Conservation (phyloP, 1,139 yeast species). For the Blastobotrys petasosporus region DNA sequence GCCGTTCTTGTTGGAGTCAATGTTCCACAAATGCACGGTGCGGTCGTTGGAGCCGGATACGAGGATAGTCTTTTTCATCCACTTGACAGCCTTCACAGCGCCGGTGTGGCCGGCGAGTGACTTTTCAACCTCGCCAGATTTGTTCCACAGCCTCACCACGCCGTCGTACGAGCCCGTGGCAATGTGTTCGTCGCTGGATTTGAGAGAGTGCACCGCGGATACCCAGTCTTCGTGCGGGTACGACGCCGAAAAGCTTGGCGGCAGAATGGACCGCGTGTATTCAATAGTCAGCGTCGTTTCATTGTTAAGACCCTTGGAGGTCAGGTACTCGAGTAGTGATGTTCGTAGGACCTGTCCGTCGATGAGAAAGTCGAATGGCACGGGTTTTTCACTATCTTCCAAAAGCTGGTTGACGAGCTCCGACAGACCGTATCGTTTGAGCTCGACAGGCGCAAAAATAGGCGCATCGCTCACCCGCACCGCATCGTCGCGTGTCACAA, state of each 20-base stretch:
- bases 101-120: slow-evolving; percentile 86
- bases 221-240: slow-evolving; percentile 96
- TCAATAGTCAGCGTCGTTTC: slow-evolving; percentile 79
- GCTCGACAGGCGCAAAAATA: slow-evolving; percentile 68
- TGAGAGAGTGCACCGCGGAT: slow-evolving; percentile 56
- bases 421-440: slow-evolving; percentile 86
- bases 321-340: slow-evolving; percentile 73
- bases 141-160: slow-evolving; percentile 80
- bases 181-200: slow-evolving; percentile 39
- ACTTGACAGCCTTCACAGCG: slow-evolving; percentile 73
- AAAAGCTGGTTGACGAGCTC: slow-evolving; percentile 91
- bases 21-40: slow-evolving; percentile 82
- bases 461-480: slow-evolving; percentile 77
- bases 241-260: slow-evolving; percentile 86
- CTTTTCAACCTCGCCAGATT: slow-evolving; percentile 74
- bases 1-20: slow-evolving; percentile 49
- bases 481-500: slow-evolving; percentile 83
- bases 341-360: slow-evolving; percentile 57
- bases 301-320: slow-evolving; percentile 68
- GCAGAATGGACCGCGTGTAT: slow-evolving; percentile 86
- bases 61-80: slow-evolving; percentile 61
- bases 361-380: slow-evolving; percentile 89
- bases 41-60: slow-evolving; percentile 89
- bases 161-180: slow-evolving; percentile 94
- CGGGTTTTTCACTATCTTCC: slow-evolving; percentile 44